These are phyloP conservation scores for Ambispora gerdemannii DNA, from an alignment of 192 early-diverging fungal species.

Conservation along the genomic window DNA sequence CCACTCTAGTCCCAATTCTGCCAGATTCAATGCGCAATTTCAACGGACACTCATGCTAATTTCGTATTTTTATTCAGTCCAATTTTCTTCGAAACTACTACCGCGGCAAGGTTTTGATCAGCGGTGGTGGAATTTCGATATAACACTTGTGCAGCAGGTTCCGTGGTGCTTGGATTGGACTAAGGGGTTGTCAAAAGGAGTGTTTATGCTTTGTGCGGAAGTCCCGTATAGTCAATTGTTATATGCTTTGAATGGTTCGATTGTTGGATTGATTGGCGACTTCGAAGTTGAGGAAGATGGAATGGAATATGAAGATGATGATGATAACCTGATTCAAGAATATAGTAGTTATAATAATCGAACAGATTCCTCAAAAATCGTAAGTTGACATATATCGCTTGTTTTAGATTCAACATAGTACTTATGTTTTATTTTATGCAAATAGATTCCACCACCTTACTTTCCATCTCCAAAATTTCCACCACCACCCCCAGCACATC, in stretches of 20 bases:
- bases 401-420: background rate
- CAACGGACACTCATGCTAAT: constrained; percentile 63
- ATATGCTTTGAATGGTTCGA: constrained; percentile 77
- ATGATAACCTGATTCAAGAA: constrained; percentile 19
- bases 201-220: constrained; percentile 72
- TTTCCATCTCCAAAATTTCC: constrained; percentile 39
- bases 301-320: background rate
- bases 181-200: constrained; percentile 41
- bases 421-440: background rate
- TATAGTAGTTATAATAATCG: background rate
- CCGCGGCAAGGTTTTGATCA: too few relatives aligned
- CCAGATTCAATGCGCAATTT: constrained; percentile 44
- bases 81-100: background rate
- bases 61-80: constrained; percentile 63
- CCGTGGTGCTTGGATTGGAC: constrained; percentile 66
- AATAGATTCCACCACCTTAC: constrained; percentile 40
- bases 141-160: constrained; percentile 48
- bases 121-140: constrained; percentile 58
- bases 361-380: background rate
- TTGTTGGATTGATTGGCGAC: constrained; percentile 75
- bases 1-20: constrained; percentile 27
- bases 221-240: constrained; percentile 76
- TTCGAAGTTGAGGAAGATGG: constrained; percentile 18
- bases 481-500: constrained; percentile 46
- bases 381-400: background rate